Percentiles rank a stretch among this genome's conserved stretches.
These are phyloP conservation scores for Lachancea meyersii DNA, from an alignment of 805 yeast genomes.

Conservation along the genomic window DNA sequence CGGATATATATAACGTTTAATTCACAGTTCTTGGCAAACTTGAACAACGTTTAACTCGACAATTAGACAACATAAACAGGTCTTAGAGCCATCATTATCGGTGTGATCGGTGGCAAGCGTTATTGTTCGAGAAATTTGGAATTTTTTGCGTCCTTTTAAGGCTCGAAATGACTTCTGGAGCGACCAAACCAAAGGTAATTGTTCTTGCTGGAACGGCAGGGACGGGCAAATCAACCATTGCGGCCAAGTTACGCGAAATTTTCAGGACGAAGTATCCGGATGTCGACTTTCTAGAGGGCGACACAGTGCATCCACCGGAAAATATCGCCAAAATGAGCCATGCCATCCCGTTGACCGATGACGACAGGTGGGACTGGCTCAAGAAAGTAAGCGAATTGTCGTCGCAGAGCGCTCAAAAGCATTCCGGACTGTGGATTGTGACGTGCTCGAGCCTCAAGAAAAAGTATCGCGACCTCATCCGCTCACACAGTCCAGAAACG, in stretches of 20 bases:
- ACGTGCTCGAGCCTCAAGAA: constrained; percentile 84
- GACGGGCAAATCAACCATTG: constrained; percentile 86
- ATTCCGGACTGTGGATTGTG: constrained; percentile 41
- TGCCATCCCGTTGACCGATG: constrained; percentile 79
- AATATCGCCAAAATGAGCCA: constrained; percentile 79
- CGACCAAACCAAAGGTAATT: constrained; percentile 32
- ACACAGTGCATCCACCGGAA: constrained; percentile 60
- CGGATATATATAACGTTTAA: no score
- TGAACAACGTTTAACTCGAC: no score
- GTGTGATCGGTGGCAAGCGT: neutral
- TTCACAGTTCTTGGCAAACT: no score
- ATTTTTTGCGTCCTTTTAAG: neutral
- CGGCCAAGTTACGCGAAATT: constrained; percentile 41
- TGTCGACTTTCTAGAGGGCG: constrained; percentile 78
- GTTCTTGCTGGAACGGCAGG: constrained; percentile 96
- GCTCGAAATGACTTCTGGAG: neutral
- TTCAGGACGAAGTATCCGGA: constrained; percentile 27
- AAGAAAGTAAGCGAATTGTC: constrained; percentile 41
- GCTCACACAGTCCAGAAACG: constrained; percentile 30
- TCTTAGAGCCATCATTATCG: no score
- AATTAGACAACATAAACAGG: no score
- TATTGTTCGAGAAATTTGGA: neutral
- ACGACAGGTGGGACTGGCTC: constrained; percentile 92
- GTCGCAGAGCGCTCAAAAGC: constrained; percentile 34
- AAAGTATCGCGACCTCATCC: constrained; percentile 60